Percentiles rank a stretch among this genome's conserved stretches.
These are phyloP conservation scores for Ambrosiella beaveri DNA, from an alignment of 2,329 filamentous ascomycete species.

Conservation along the genomic window DNA sequence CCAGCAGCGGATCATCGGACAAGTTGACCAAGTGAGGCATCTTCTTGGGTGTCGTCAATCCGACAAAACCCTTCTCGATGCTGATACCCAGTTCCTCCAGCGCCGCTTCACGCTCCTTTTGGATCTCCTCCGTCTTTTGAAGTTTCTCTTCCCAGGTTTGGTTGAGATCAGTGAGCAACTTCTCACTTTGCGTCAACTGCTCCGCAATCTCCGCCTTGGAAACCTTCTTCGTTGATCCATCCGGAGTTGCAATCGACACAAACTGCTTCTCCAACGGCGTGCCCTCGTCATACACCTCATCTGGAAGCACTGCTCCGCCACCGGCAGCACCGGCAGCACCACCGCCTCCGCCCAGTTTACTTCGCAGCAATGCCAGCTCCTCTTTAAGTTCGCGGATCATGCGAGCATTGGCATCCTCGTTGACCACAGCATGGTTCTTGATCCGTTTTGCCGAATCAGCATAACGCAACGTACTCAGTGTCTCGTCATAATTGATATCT, in stretches of 20 bases:
- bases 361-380: constrained; percentile 68
- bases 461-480: constrained; percentile 84
- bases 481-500: constrained; percentile 98
- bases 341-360: constrained; percentile 50
- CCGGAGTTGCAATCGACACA: constrained; percentile 74
- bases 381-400: constrained; percentile 99
- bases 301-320: constrained; percentile 38
- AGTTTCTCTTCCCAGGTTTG: constrained; percentile 98
- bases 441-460: constrained; percentile 96
- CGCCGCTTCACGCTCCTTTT: constrained; percentile 89
- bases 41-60: constrained; percentile 89
- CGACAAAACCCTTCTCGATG: constrained; percentile 96
- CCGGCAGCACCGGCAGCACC: constrained; percentile 28
- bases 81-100: constrained; percentile 95
- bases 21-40: constrained; percentile 98
- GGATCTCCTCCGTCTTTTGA: constrained; percentile 85
- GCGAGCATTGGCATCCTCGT: constrained; percentile 94
- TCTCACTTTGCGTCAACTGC: constrained; percentile 89
- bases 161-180: constrained; percentile 86
- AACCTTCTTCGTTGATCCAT: constrained; percentile 82
- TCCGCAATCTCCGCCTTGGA: constrained; percentile 97
- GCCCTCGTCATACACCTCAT: constrained; percentile 78
- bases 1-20: constrained; percentile 82
- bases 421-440: constrained; percentile 98
- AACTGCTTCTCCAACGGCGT: constrained; percentile 92